A percentile compares a stretch with the other conserved stretches of the same genome.
Conservation (phyloP, 2,329 filamentous ascomycete species). For the Neofusicoccum umdonicola region DNA sequence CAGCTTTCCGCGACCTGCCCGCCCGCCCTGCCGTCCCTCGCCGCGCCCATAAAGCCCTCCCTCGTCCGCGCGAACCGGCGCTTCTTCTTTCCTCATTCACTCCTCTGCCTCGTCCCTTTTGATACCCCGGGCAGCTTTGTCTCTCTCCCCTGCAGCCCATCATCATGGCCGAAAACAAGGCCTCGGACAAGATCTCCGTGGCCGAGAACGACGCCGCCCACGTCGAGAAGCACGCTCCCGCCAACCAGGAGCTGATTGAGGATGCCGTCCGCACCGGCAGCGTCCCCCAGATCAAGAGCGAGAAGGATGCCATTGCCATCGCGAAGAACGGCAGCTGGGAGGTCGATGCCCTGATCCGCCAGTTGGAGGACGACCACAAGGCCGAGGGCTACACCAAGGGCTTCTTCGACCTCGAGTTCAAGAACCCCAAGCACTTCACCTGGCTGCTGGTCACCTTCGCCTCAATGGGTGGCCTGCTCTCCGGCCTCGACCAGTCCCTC, state of each 20-base stretch:
- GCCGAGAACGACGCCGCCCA: not conserved
- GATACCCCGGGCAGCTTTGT: not conserved
- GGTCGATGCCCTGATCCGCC: conserved; percentile 44
- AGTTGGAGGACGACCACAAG: conserved; percentile 40
- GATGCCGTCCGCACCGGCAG: conserved; percentile 14
- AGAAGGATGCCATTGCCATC: conserved; percentile 15
- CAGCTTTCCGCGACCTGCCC: not conserved
- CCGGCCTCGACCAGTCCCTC: conserved; percentile 69
- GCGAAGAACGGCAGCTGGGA: conserved; percentile 35
- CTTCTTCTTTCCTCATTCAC: conserved; percentile 6
- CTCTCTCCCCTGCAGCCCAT: not conserved
- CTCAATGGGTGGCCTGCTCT: conserved; percentile 71
- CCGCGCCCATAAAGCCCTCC: conserved; percentile 1
- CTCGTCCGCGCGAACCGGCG: not conserved
- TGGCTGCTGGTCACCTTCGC: conserved; percentile 68
- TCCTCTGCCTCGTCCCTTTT: not conserved
- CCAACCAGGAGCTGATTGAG: conserved; percentile 2
- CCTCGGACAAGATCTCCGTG: conserved; percentile 2
- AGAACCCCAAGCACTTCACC: conserved; percentile 64
- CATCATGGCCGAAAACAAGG: conserved; percentile 12
- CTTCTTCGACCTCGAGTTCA: conserved; percentile 57
- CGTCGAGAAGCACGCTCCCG: conserved; percentile 9
- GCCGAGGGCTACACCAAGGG: conserved; percentile 38
- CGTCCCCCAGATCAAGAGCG: not conserved
- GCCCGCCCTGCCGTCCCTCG: not conserved